Conservation (phyloP, 495 filamentous ascomycete species). For the Penicillium chermesinum region DNA sequence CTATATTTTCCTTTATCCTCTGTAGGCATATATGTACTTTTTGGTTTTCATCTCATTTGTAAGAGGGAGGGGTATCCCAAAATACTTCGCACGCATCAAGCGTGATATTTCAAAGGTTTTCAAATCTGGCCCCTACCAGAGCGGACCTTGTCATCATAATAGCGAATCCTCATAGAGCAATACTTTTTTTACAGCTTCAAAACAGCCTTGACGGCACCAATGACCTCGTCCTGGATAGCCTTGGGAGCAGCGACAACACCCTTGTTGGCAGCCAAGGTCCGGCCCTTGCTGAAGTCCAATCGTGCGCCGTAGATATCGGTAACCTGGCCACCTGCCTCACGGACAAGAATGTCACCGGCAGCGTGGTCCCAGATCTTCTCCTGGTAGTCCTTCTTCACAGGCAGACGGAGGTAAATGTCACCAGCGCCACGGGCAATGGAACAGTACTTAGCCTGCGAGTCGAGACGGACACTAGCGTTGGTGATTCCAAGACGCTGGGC, state of each 20-base stretch:
- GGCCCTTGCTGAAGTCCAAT: conserved; percentile 79
- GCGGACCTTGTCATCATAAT: not conserved
- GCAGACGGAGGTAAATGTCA: conserved; percentile 88
- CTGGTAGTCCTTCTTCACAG: conserved; percentile 77
- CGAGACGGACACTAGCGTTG: conserved; percentile 79
- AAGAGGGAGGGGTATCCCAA: conserved; percentile 32
- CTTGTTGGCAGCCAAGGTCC: conserved; percentile 83
- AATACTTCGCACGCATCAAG: conserved; percentile 32
- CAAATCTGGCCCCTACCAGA: not conserved
- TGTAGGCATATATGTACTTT: conserved; percentile 29
- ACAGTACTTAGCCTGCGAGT: conserved; percentile 97
- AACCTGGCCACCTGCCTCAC: conserved; percentile 89
- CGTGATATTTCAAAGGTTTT: conserved; percentile 25
- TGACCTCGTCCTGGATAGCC: conserved; percentile 67
- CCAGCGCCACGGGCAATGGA: conserved; percentile 93
- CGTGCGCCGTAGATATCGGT: conserved; percentile 76
- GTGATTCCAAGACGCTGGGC: conserved; percentile 81
- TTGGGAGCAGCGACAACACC: conserved; percentile 85
- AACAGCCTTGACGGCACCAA: conserved; percentile 77
- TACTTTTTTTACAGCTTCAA: conserved; percentile 47
- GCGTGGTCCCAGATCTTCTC: conserved; percentile 99
- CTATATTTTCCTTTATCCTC: conserved; percentile 32
- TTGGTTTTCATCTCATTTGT: too few species aligned
- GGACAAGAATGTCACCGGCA: conserved; percentile 89
- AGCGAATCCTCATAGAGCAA: not conserved